Evolutionary conservation across 495 filamentous ascomycete genomes (phyloP).

Genomic region (Evansstolkia leycettana): DNA sequence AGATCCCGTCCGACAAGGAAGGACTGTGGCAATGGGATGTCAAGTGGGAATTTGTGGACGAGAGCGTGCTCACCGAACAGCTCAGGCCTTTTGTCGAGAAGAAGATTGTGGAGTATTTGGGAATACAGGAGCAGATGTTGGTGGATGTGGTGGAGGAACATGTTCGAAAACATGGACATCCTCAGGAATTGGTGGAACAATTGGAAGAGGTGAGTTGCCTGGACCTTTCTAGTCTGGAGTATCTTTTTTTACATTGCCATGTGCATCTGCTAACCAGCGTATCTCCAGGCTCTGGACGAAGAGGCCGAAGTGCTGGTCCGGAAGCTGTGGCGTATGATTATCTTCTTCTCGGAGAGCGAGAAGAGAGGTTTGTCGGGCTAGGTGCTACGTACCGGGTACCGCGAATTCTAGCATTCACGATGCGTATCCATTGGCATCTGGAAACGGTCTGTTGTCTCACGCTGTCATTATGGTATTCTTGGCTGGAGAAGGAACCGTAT

Average conservation of each 20-base stretch:
- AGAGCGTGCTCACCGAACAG: constrained; percentile 71
- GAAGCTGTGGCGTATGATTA: constrained; percentile 97
- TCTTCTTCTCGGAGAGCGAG: constrained; percentile 95
- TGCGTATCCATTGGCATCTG: no score
- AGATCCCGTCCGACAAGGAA: constrained; percentile 79
- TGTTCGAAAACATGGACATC: constrained; percentile 62
- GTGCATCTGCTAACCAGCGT: constrained; percentile 20
- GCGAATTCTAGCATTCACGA: background rate
- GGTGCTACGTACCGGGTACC: background rate
- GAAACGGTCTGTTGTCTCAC: no score
- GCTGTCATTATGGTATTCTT: no score
- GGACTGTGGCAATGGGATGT: constrained; percentile 87
- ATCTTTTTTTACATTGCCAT: constrained; percentile 6
- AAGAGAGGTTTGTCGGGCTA: constrained; percentile 73
- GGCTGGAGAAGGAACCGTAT: no score
- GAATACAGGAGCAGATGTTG: constrained; percentile 90
- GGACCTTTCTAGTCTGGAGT: no score
- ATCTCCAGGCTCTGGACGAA: constrained; percentile 69
- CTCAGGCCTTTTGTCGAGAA: constrained; percentile 93
- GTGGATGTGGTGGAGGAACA: constrained; percentile 88
- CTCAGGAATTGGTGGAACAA: constrained; percentile 71
- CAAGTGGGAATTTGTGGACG: constrained; percentile 90
- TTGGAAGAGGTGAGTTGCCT: constrained; percentile 72
- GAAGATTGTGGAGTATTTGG: constrained; percentile 93
- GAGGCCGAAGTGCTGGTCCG: constrained; percentile 88